phyloP scores from a whole-genome alignment of 805 yeast species.

The Dipodascus geniculatus region DNA sequence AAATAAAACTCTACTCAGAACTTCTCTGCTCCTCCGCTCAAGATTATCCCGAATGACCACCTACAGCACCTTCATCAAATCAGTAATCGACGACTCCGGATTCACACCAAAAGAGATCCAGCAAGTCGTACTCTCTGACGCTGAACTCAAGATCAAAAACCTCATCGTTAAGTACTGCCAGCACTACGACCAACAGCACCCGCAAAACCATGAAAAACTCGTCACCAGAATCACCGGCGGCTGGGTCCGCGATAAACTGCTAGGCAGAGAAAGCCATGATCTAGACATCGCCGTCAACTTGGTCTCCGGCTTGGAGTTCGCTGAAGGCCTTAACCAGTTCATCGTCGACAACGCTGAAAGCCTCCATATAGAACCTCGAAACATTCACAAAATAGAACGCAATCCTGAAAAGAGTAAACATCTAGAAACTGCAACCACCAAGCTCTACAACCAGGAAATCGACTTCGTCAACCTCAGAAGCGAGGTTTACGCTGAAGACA shows the following conservation, averaged over 20 bases:
- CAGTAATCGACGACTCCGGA: background rate
- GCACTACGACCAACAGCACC: constrained; percentile 14
- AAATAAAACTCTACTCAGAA: too few relatives aligned
- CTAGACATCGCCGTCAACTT: constrained; percentile 83
- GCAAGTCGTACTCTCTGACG: constrained; percentile 17
- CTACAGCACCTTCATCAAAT: background rate
- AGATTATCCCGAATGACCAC: background rate
- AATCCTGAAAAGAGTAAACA: constrained; percentile 96
- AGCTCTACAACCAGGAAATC: constrained; percentile 68
- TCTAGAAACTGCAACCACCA: constrained; percentile 91
- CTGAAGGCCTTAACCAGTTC: constrained; percentile 46
- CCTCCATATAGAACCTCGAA: background rate
- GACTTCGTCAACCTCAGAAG: constrained; percentile 89
- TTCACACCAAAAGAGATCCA: background rate
- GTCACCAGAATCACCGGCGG: constrained; percentile 87
- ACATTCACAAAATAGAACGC: constrained; percentile 68
- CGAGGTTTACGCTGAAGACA: constrained; percentile 72
- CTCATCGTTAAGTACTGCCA: constrained; percentile 23
- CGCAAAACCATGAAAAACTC: constrained; percentile 19
- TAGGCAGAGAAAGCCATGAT: constrained; percentile 74
- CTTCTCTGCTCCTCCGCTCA: too few relatives aligned
- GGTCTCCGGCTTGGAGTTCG: constrained; percentile 80
- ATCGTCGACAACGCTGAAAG: constrained; percentile 26
- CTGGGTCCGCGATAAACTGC: constrained; percentile 92
- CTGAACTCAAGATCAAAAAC: constrained; percentile 21